phyloP scores from a whole-genome alignment of 208 protist species.

The Angomonas desouzai region DNA sequence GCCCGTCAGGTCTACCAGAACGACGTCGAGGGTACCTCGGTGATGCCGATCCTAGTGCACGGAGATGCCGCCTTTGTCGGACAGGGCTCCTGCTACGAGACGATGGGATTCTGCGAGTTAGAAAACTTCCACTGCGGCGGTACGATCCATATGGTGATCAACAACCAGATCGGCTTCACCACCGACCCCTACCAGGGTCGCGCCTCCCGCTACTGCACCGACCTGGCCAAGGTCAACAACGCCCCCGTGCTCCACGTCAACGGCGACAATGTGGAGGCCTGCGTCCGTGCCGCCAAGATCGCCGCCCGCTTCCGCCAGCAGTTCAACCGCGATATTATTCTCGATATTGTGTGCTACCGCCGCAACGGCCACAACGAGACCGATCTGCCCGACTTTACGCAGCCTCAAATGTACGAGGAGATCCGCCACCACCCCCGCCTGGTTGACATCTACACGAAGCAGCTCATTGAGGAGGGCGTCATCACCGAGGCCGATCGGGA shows the following conservation, averaged over 20 bases:
- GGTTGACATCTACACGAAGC: constrained; percentile 88
- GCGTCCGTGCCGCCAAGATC: constrained; percentile 83
- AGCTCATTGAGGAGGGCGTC: constrained; percentile 77
- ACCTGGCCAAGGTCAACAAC: constrained; percentile 94
- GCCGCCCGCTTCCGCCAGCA: constrained; percentile 91
- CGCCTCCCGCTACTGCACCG: constrained; percentile 95
- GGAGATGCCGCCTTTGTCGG: constrained; percentile 97
- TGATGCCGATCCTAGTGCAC: constrained; percentile 94
- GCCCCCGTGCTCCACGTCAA: constrained; percentile 98
- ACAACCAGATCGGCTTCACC: constrained; percentile 99
- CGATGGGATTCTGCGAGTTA: constrained; percentile 92
- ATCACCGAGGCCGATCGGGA: constrained; percentile 60
- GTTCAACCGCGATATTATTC: constrained; percentile 94
- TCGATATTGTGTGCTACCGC: constrained; percentile 97
- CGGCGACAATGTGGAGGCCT: constrained; percentile 95
- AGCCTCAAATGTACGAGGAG: constrained; percentile 93
- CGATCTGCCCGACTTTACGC: constrained; percentile 97
- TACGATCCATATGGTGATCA: constrained; percentile 98
- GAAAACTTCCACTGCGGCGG: constrained; percentile 96
- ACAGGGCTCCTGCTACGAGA: constrained; percentile 97
- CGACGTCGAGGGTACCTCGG: constrained; percentile 65
- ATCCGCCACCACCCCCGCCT: constrained; percentile 88
- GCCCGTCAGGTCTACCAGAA: constrained; percentile 90
- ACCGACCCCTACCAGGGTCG: constrained; percentile 91
- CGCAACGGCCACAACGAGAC: constrained; percentile 97